These are phyloP conservation scores for Avena eriantha DNA, from an alignment of 176 grass and related monocot genomes.

Conservation along the genomic window DNA sequence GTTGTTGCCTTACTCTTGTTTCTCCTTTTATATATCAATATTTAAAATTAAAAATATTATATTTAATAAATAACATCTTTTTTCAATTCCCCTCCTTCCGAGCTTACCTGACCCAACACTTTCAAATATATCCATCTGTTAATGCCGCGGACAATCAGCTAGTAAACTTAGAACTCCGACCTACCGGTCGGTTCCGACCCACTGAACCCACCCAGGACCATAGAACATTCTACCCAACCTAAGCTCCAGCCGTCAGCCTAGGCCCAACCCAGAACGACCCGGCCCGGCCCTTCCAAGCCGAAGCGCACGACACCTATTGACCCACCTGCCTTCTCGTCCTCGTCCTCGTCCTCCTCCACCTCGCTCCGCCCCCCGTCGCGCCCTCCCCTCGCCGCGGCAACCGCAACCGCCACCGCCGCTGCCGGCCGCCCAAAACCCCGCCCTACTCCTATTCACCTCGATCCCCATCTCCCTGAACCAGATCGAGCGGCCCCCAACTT, in stretches of 20 bases:
- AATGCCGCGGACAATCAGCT: too few relatives aligned
- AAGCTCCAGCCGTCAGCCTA: background rate
- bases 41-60: too few relatives aligned
- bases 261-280: background rate
- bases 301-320: constrained; percentile 22
- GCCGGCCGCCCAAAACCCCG: constrained; percentile 19
- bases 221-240: background rate
- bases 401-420: constrained; percentile 19
- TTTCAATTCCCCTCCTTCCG: too few relatives aligned
- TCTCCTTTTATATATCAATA: too few relatives aligned
- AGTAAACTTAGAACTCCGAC: too few relatives aligned
- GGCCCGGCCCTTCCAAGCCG: background rate
- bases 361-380: background rate
- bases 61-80: too few relatives aligned
- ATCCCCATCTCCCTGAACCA: background rate
- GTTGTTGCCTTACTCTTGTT: too few relatives aligned
- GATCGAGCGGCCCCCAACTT: background rate
- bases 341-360: constrained; percentile 2
- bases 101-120: too few relatives aligned
- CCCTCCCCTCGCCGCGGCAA: constrained; percentile 19
- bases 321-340: constrained; percentile 24
- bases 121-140: too few relatives aligned
- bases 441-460: background rate
- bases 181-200: background rate
- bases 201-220: background rate